These are phyloP conservation scores for Microdochium paspali DNA, from an alignment of 2,329 filamentous ascomycete genomes.

Conservation along the genomic window DNA sequence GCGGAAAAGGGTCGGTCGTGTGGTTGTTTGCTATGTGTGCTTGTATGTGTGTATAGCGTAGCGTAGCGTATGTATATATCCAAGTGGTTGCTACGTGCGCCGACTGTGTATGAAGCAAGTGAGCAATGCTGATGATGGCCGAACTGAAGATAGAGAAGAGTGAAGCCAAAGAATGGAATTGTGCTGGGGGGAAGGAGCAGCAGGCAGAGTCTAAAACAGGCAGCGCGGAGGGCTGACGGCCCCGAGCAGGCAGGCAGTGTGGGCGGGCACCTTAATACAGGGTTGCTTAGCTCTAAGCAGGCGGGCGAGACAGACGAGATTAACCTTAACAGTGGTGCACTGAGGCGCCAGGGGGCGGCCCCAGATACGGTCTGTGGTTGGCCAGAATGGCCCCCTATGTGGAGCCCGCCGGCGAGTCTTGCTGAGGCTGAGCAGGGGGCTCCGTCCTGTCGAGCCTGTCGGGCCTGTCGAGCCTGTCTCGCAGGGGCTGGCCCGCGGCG, in stretches of 20 bases:
- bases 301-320: not conserved
- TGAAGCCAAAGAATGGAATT: not conserved
- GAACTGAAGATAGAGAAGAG: not conserved
- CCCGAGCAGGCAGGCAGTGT: not conserved
- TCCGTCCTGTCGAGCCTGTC: too few relatives aligned
- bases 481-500: too few relatives aligned
- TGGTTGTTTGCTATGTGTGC: not conserved
- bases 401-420: too few relatives aligned
- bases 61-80: too few relatives aligned
- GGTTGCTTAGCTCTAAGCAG: not conserved
- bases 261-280: too few relatives aligned
- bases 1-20: too few relatives aligned
- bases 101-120: too few relatives aligned
- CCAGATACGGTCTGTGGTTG: not conserved
- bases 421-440: too few relatives aligned
- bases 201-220: too few relatives aligned
- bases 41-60: not conserved
- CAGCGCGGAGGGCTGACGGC: not conserved
- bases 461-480: too few relatives aligned
- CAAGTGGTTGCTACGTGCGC: too few relatives aligned
- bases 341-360: not conserved
- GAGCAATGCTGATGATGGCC: not conserved
- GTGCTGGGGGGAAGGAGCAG: not conserved
- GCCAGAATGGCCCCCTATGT: not conserved
- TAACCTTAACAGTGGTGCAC: too few relatives aligned